Conservation (phyloP, 768 basidiomycete species). For the Lactifluus piperatus region DNA sequence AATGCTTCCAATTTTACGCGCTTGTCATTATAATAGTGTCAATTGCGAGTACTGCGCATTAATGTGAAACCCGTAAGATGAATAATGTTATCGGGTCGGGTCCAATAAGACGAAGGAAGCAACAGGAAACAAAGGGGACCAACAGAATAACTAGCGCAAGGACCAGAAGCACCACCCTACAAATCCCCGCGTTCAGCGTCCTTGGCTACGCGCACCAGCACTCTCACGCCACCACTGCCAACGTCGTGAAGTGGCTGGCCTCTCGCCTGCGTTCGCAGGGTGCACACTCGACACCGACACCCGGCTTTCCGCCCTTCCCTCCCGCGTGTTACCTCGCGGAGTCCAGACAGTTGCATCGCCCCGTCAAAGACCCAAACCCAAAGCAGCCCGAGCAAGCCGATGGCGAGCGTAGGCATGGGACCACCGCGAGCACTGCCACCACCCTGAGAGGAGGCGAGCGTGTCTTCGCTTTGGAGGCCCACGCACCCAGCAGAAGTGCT, state of each 20-base stretch:
- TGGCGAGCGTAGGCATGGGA: not conserved
- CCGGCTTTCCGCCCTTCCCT: not conserved
- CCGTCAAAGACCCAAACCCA: conserved; percentile 6
- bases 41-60: not conserved
- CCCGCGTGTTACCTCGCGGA: not conserved
- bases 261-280: conserved; percentile 6
- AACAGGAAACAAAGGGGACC: not conserved
- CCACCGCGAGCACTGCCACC: too few relatives aligned
- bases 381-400: not conserved
- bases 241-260: conserved; percentile 5
- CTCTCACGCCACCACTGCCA: not conserved
- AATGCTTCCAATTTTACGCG: not conserved
- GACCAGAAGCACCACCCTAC: not conserved
- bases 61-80: not conserved
- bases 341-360: not conserved
- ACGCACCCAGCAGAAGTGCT: not conserved
- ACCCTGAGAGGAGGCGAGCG: not conserved
- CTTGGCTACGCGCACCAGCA: not conserved
- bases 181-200: not conserved
- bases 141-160: not conserved
- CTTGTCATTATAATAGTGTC: not conserved
- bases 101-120: not conserved
- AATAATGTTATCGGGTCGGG: not conserved
- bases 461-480: not conserved
- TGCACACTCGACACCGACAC: conserved; percentile 17